Evolutionary conservation across 768 basidiomycete species (phyloP).

Genomic region (Sporobolomyces roseus): DNA sequence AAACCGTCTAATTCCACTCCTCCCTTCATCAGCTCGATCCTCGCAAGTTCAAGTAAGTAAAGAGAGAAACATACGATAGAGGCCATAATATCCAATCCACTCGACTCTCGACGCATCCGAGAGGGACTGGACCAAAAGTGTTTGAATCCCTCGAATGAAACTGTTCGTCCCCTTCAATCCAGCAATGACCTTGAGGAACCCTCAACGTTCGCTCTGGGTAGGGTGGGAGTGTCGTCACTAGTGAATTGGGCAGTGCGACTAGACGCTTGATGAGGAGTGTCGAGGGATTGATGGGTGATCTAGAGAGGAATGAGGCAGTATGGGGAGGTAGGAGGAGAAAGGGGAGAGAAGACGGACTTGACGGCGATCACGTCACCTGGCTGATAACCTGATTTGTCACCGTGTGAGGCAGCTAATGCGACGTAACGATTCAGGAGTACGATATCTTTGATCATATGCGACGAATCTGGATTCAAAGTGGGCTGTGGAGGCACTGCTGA

Average conservation of each 20-base stretch:
- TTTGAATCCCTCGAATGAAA: constrained; percentile 43
- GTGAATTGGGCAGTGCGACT: constrained; percentile 41
- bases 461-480: constrained; percentile 45
- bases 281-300: constrained; percentile 35
- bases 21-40: not conserved
- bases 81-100: constrained; percentile 39
- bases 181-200: constrained; percentile 32
- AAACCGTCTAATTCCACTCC: constrained; percentile 9
- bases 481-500: constrained; percentile 26
- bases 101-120: constrained; percentile 29
- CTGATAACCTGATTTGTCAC: constrained; percentile 16
- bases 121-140: constrained; percentile 41
- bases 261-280: constrained; percentile 43
- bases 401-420: not conserved
- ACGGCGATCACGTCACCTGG: constrained; percentile 44
- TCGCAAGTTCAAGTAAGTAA: not conserved
- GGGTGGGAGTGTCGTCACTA: constrained; percentile 40
- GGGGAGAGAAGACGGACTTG: constrained; percentile 17
- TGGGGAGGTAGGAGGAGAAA: not conserved
- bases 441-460: constrained; percentile 39
- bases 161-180: constrained; percentile 45
- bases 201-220: constrained; percentile 25
- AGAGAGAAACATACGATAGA: constrained; percentile 15
- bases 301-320: not conserved
- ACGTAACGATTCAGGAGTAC: constrained; percentile 43